phyloP scores from a whole-genome alignment of 768 basidiomycete genomes.

The Chlorophyllum brunneum region DNA sequence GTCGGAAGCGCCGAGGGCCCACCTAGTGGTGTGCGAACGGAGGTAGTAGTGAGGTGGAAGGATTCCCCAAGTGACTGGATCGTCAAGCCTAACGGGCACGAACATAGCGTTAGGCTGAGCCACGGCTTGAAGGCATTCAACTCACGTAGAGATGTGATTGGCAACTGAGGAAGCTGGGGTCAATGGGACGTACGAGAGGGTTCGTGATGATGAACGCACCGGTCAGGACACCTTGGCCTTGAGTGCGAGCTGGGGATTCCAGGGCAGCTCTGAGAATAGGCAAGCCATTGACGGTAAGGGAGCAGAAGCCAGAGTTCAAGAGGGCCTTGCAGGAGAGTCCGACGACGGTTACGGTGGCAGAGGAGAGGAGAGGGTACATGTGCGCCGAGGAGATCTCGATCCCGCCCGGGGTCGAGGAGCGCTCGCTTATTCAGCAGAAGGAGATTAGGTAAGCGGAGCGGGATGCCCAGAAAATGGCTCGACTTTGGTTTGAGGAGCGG shows the following conservation, averaged over 20 bases:
- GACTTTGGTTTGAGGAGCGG: too few relatives aligned
- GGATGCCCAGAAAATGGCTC: too few relatives aligned
- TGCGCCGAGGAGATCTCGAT: neutral
- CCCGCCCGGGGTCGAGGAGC: too few relatives aligned
- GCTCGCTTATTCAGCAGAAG: too few relatives aligned
- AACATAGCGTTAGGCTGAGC: neutral
- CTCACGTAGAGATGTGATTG: slow-evolving; percentile 92
- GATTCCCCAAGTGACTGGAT: slow-evolving; percentile 85
- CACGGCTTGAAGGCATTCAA: slow-evolving; percentile 6
- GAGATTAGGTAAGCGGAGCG: too few relatives aligned
- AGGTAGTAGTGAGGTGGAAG: slow-evolving; percentile 66
- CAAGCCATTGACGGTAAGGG: slow-evolving; percentile 69
- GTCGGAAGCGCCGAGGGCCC: slow-evolving; percentile 91
- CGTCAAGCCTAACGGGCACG: slow-evolving; percentile 67
- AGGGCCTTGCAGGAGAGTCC: slow-evolving; percentile 80
- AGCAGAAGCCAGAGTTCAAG: slow-evolving; percentile 61
- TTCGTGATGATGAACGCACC: slow-evolving; percentile 36
- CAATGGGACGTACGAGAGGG: slow-evolving; percentile 9
- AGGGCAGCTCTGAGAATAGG: slow-evolving; percentile 62
- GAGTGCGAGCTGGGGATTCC: slow-evolving; percentile 36
- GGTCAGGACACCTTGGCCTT: slow-evolving; percentile 68
- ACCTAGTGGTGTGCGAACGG: slow-evolving; percentile 61
- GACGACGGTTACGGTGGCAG: slow-evolving; percentile 57
- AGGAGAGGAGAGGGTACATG: slow-evolving; percentile 48
- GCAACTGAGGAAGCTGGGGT: slow-evolving; percentile 51